Evolutionary conservation across 495 filamentous ascomycete genomes (phyloP).

Genomic region (Neurospora sp.): DNA sequence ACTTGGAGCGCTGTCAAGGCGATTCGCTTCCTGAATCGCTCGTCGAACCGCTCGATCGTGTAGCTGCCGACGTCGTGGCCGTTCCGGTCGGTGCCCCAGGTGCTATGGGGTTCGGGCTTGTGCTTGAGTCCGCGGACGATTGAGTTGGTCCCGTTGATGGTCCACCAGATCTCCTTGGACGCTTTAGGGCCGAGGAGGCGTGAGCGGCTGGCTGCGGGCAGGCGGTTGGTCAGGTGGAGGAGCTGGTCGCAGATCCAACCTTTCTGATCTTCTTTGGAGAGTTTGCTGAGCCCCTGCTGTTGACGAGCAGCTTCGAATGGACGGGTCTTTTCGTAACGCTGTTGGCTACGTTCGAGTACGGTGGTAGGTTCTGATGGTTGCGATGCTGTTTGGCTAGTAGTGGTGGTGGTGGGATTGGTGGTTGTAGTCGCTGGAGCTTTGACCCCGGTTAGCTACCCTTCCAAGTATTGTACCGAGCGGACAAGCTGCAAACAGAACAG

Average conservation of each 20-base stretch:
- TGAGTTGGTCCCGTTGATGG: conserved; percentile 34
- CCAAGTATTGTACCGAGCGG: not conserved
- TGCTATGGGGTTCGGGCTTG: conserved; percentile 10
- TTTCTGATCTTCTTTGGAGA: conserved; percentile 27
- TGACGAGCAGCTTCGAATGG: conserved; percentile 19
- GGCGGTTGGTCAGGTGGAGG: conserved; percentile 22
- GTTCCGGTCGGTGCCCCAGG: conserved; percentile 34
- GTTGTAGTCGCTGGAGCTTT: not conserved
- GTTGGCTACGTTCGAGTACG: conserved; percentile 23
- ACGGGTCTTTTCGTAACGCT: conserved; percentile 27
- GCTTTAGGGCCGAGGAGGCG: conserved; percentile 30
- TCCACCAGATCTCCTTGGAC: conserved; percentile 40
- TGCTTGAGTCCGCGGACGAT: conserved; percentile 25
- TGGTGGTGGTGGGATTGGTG: not conserved
- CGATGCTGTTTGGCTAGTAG: not conserved
- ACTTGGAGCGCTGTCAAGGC: conserved; percentile 19
- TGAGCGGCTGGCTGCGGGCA: conserved; percentile 11
- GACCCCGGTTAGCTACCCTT: not conserved
- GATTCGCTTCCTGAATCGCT: conserved; percentile 17
- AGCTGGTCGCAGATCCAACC: conserved; percentile 17
- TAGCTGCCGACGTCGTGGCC: conserved; percentile 32
- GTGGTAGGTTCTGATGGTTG: conserved; percentile 18
- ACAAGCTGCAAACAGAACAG: not conserved
- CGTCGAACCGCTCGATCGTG: conserved; percentile 27
- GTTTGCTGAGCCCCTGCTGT: conserved; percentile 23